Conservation (phyloP, 495 filamentous ascomycete species). For the Penicillium psychrofluorescens region DNA sequence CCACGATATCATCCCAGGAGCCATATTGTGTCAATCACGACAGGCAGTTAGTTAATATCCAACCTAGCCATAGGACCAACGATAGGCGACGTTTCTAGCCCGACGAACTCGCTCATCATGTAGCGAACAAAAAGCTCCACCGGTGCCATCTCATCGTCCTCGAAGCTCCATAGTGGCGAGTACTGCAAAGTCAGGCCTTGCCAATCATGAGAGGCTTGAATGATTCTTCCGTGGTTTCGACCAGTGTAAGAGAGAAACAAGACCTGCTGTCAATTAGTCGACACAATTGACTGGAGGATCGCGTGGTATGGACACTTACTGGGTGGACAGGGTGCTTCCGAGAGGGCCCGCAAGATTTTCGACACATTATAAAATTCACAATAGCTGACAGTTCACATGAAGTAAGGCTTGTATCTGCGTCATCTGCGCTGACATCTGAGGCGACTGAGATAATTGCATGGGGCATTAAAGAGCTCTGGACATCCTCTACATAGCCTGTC, state of each 20-base stretch:
- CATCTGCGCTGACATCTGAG: too few species aligned
- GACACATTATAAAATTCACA: too few species aligned
- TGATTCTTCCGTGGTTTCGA: slow-evolving; percentile 5
- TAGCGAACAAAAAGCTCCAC: slow-evolving; percentile 1
- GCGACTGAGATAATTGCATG: too few species aligned
- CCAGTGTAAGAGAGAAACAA: neutral
- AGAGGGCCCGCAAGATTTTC: too few species aligned
- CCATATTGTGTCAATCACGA: too few species aligned
- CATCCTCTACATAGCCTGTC: too few species aligned
- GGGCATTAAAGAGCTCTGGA: too few species aligned
- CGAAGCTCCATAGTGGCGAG: slow-evolving; percentile 2
- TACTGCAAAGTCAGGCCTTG: neutral
- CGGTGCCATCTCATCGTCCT: slow-evolving; percentile 5
- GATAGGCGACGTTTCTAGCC: neutral
- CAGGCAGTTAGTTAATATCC: too few species aligned
- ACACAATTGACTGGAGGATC: neutral
- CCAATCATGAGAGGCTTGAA: neutral
- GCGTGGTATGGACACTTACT: neutral
- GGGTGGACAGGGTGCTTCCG: neutral
- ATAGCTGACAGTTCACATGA: too few species aligned
- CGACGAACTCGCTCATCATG: neutral
- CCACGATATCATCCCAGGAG: too few species aligned
- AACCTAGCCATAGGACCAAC: too few species aligned
- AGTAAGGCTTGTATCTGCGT: too few species aligned
- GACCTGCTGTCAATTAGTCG: neutral